Percentiles rank a stretch among this genome's conserved stretches.
Conservation (phyloP, 768 basidiomycete species). For the Tylopilus subfusipes region DNA sequence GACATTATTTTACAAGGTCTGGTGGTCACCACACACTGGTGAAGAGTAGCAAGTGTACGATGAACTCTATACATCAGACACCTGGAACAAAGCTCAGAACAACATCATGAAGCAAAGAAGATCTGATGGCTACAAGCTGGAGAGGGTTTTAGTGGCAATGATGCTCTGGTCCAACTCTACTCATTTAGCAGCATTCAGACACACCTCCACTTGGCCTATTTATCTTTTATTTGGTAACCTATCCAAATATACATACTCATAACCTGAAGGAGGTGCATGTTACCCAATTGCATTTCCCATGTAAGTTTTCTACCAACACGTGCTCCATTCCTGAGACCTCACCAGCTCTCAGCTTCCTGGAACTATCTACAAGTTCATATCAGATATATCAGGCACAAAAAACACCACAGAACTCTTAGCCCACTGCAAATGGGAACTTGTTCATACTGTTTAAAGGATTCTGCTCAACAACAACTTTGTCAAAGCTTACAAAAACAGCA, state of each 20-base stretch:
- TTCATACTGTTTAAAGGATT: not conserved
- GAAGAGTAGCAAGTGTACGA: not conserved
- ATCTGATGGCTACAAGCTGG: not conserved
- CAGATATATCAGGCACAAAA: not conserved
- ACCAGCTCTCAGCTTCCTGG: not conserved
- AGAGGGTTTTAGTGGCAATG: not conserved
- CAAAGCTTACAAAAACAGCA: not conserved
- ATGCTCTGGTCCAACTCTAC: not conserved
- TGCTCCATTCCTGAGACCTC: too few relatives aligned
- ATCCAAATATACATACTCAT: not conserved
- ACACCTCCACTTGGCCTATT: not conserved
- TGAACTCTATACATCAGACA: not conserved
- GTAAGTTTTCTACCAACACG: too few relatives aligned
- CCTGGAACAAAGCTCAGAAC: not conserved
- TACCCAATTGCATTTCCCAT: not conserved
- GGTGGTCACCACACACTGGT: not conserved
- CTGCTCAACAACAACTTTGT: not conserved
- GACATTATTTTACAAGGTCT: not conserved
- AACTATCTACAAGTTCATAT: not conserved
- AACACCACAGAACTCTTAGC: not conserved
- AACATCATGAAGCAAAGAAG: too few relatives aligned
- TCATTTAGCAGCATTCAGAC: not conserved
- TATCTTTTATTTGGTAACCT: not conserved
- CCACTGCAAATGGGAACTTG: not conserved
- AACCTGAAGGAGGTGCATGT: not conserved